Conservation (phyloP, 2,329 filamentous ascomycete genomes). For the Orbilia blumenaviensis region DNA sequence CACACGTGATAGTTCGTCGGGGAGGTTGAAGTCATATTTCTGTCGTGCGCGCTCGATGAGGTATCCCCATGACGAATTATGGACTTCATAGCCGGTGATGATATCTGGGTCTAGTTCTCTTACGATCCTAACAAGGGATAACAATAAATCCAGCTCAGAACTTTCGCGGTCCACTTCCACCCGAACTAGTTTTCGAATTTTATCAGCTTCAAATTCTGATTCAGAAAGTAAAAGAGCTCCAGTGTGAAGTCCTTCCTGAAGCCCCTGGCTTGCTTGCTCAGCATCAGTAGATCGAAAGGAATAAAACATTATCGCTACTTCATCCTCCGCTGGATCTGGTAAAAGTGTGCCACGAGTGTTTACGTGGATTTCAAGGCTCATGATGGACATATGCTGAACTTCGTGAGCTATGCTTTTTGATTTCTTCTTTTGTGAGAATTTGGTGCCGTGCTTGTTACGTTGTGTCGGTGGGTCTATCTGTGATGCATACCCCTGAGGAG, state of each 20-base stretch:
- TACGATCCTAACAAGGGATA: constrained; percentile 86
- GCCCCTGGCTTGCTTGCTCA: constrained; percentile 65
- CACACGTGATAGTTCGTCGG: constrained; percentile 89
- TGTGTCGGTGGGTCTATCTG: constrained; percentile 92
- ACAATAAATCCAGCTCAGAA: constrained; percentile 84
- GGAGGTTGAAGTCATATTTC: constrained; percentile 85
- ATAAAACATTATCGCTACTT: constrained; percentile 90
- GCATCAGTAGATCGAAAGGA: constrained; percentile 80
- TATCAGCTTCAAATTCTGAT: constrained; percentile 68
- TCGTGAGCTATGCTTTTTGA: constrained; percentile 82
- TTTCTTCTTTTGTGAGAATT: constrained; percentile 79
- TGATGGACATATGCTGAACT: constrained; percentile 92
- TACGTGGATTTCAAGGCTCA: constrained; percentile 92
- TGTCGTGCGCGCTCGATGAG: constrained; percentile 85
- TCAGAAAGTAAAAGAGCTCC: constrained; percentile 79
- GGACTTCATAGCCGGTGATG: constrained; percentile 92
- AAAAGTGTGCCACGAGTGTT: constrained; percentile 82
- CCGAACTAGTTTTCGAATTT: constrained; percentile 70
- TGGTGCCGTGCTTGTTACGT: constrained; percentile 81
- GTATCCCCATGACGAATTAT: constrained; percentile 94
- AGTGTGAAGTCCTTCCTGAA: constrained; percentile 66
- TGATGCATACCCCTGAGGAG: constrained; percentile 67
- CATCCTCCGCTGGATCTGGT: constrained; percentile 89
- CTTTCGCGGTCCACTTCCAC: constrained; percentile 77
- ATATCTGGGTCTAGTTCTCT: constrained; percentile 87